These are phyloP conservation scores for Hordeum vulgare DNA, from an alignment of 176 grass and related monocot species.

Conservation along the genomic window MorexV3_pseudomolecules_assembly NC_058524.1:549179356-549179855, in stretches of 20 bases:
- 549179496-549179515: not conserved
- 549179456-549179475: not conserved
- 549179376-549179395: not conserved
- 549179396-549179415: not conserved
- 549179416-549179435: not conserved
- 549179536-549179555: not conserved
- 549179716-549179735: not conserved
- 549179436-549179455: not conserved
- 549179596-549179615: not conserved
- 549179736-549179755: conserved; percentile 3
- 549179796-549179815: not conserved
- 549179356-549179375: not conserved
- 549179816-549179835: not conserved
- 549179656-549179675: not conserved
- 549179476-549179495: not conserved
- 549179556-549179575: not conserved
- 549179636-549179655: not conserved
- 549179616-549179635: not conserved
- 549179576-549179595: not conserved
- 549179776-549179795: not conserved
- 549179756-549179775: not conserved
- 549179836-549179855: not conserved
- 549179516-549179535: not conserved
- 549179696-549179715: not conserved
- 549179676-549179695: conserved; percentile 1